These are phyloP conservation scores for Barnettozyma wickerhamii DNA, from an alignment of 805 yeast species.

Conservation along the genomic window DNA sequence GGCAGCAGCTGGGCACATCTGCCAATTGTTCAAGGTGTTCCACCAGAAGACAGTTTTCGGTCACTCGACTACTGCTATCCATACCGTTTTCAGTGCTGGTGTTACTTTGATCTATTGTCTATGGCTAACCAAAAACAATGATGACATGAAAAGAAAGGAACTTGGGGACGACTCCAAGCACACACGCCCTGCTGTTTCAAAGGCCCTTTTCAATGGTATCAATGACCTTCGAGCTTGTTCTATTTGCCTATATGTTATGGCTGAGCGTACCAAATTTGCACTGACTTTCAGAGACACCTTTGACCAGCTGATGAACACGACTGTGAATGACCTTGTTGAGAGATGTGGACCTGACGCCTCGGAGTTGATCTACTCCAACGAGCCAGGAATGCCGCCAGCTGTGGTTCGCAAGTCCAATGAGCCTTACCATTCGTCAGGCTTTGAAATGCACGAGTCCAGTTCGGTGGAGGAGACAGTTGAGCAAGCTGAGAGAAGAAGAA, in stretches of 20 bases:
- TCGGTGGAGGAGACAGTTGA: constrained; percentile 39
- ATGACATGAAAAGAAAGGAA: constrained; percentile 49
- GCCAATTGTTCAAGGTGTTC: constrained; percentile 58
- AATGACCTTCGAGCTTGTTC: constrained; percentile 67
- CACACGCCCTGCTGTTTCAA: constrained; percentile 55
- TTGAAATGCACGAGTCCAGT: constrained; percentile 19
- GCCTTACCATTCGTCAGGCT: constrained; percentile 20
- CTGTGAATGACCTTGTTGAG: constrained; percentile 56
- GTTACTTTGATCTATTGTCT: constrained; percentile 62
- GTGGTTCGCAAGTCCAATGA: constrained; percentile 39
- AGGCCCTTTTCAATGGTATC: constrained; percentile 47
- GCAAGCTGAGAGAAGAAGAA: constrained; percentile 44
- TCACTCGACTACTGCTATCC: constrained; percentile 62
- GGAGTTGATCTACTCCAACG: constrained; percentile 43
- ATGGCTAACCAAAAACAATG: constrained; percentile 60
- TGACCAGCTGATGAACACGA: constrained; percentile 62
- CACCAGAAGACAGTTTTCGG: constrained; percentile 60
- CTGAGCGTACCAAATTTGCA: constrained; percentile 61
- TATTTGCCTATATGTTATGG: constrained; percentile 58
- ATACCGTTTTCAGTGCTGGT: constrained; percentile 66
- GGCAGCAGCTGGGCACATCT: constrained; percentile 67
- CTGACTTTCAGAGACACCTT: constrained; percentile 60
- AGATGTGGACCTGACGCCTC: constrained; percentile 62
- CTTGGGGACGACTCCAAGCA: constrained; percentile 56
- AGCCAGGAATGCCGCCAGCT: constrained; percentile 59